Evolutionary conservation across 257 asterid species (phyloP).

Genomic region (Coffea eugenioides): DNA sequence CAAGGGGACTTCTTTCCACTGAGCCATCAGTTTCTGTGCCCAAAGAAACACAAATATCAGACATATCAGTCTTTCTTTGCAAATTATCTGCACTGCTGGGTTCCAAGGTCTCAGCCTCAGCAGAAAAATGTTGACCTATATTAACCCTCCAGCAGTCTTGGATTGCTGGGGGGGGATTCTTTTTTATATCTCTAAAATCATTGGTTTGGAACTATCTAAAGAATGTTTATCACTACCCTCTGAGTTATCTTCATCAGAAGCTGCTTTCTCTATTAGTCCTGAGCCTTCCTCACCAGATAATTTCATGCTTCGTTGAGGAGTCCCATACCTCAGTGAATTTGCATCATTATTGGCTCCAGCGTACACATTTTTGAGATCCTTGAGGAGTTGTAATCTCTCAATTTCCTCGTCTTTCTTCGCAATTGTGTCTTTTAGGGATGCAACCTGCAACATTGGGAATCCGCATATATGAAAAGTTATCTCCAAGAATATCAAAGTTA

Average conservation of each 20-base stretch:
- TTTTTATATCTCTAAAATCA: conserved; percentile 22
- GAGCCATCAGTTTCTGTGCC: conserved; percentile 51
- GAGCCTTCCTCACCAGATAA: conserved; percentile 20
- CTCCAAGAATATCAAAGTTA: background rate
- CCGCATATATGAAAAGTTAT: background rate
- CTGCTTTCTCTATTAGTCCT: conserved; percentile 16
- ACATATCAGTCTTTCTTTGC: conserved; percentile 23
- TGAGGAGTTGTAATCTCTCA: conserved; percentile 55
- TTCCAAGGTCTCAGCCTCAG: conserved; percentile 20
- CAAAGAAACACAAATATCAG: conserved; percentile 37
- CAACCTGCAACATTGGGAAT: conserved; percentile 45
- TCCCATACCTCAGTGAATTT: conserved; percentile 52
- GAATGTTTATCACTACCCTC: conserved; percentile 33
- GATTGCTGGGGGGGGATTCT: conserved; percentile 16
- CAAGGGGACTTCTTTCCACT: conserved; percentile 20
- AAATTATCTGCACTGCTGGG: conserved; percentile 23
- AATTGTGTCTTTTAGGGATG: conserved; percentile 76
- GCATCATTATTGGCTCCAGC: conserved; percentile 29
- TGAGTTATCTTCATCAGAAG: conserved; percentile 31
- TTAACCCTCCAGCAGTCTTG: conserved; percentile 4
- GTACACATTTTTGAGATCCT: conserved; percentile 39
- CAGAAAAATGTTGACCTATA: conserved; percentile 12
- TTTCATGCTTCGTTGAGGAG: conserved; percentile 23
- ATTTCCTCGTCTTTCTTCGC: conserved; percentile 88
- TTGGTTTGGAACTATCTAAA: conserved; percentile 19